Evolutionary conservation across 495 filamentous ascomycete species (phyloP), one percentile per base, ranked within the genome.

Genomic region (Jackrogersella minutella): DNA sequence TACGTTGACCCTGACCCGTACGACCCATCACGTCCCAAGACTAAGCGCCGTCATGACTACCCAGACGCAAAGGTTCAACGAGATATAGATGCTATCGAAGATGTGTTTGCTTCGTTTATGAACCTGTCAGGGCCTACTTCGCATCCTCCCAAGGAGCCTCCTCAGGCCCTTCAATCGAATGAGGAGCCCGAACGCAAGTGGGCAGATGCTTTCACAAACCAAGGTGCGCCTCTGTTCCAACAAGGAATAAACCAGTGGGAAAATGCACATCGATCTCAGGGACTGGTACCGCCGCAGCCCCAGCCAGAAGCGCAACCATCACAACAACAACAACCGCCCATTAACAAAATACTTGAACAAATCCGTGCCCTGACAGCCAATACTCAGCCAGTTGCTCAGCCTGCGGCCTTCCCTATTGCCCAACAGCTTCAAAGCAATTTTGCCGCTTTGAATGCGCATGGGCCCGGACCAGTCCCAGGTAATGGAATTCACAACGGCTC

Each of bases 1-100:
- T 82, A 73, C 52, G 57, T 66, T 26, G 64, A 73, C 16, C 57
- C 69, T 6, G 69, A 77, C 26, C 76, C 73, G 0, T 72, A 73
- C 40, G 70, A 80, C 16, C 64, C 75, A 1, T 40, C 58, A 0
- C 40, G 64, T 5, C 64, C 61, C 16, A 74, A 53, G 69, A 71
- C 69, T 14, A 43, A 69, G 13, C 59, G 74, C 3, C 73, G 70
- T 1, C 64, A 75, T n/a, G 66, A 78, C 10, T 76, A 77, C 5
- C 57, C 58, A 0, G 74, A 81, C 17, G 62, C 75, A 14, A 62
- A 66, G 10, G 68, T 78, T 14, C 76, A 78, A 41, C 54, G 58
- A 5, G 74, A 72, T 6, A 60, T 63, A 24, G 71, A 72, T 9
- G 61, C 53, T 10, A 37, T 81, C 4, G 73, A 80, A 50, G 69